These are phyloP conservation scores for Penicillium paradoxum DNA, from an alignment of 495 filamentous ascomycete genomes.

Conservation along the genomic window DNA sequence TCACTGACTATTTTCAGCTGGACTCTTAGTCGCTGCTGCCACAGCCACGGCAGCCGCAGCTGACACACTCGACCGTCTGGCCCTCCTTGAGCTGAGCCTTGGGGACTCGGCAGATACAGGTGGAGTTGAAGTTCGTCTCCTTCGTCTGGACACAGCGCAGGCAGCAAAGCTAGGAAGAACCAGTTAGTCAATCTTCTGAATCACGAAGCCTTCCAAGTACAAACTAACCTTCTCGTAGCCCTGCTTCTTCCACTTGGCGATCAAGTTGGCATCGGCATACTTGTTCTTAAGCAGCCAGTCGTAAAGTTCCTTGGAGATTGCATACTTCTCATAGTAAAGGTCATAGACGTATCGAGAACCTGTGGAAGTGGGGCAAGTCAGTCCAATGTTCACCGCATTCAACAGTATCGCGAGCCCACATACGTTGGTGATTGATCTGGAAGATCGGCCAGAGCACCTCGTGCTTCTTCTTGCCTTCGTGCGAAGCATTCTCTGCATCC, in stretches of 20 bases:
- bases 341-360: slow-evolving; percentile 91
- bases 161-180: slow-evolving; percentile 67
- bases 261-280: slow-evolving; percentile 90
- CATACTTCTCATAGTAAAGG: slow-evolving; percentile 95
- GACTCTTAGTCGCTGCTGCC: slow-evolving; percentile 68
- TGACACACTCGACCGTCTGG: slow-evolving; percentile 89
- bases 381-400: neutral
- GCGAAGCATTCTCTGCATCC: slow-evolving; percentile 80
- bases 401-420: neutral
- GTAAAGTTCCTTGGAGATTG: slow-evolving; percentile 85
- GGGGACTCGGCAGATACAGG: slow-evolving; percentile 95
- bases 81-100: slow-evolving; percentile 87
- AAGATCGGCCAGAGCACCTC: slow-evolving; percentile 96
- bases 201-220: neutral
- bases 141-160: slow-evolving; percentile 96
- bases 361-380: slow-evolving; percentile 17
- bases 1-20: neutral
- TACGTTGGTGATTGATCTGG: slow-evolving; percentile 93
- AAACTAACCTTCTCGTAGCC: slow-evolving; percentile 87
- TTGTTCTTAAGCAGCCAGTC: slow-evolving; percentile 96
- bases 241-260: slow-evolving; percentile 99
- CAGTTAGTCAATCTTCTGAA: slow-evolving; percentile 10
- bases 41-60: slow-evolving; percentile 90
- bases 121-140: slow-evolving; percentile 97
- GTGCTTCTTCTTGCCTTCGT: slow-evolving; percentile 75